Evolutionary conservation across 2,329 filamentous ascomycete species (phyloP), one percentile per base, ranked within the genome.

Genomic region (Ophiostoma sp.): DNA sequence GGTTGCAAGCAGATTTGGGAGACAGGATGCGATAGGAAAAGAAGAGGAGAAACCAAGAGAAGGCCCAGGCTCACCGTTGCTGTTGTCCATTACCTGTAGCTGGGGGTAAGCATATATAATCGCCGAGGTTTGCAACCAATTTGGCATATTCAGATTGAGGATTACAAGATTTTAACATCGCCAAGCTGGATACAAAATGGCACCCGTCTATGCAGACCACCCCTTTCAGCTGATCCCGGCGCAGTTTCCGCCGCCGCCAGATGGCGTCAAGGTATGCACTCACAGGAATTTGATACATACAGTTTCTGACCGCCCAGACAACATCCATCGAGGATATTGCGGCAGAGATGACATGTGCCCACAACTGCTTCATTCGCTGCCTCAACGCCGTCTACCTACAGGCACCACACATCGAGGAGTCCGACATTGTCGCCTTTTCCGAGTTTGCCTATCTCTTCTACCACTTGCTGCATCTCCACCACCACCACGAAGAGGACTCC

Each of bases 361-460:
- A 77, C 73, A 77, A 79, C 71, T 23, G 75, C 62, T 67, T 78
- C 68, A 72, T 78, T 35, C 75, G 76, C 10, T 73, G 73, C 67
- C 69, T 78, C 70, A 78, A 78, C 71, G 73, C 73, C 52, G 75
- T 77, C 68, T 75, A 76, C 71, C 70, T 74, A 31, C 80, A 82
- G 66, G 76, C 78, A 0, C 73, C 75, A 6, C 76, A 80, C 69
- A 75, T 82, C 8, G 73, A 76, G 4, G 69, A 74, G 11, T 74
- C 78, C 33, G 79, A 82, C 66, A 75, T 77, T n/a, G 66, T 73
- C 5, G 75, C 78, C 57, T 79, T 80, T 71, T 67, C 75, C 48
- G 74, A 73, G 13, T 79, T 75, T 67, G 75, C 75, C 44, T 65
- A 71, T 6, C 66, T 73, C 10, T 78, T 76, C 74, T 70, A 67